These are phyloP conservation scores for Termitomyces eurrhizus DNA, from an alignment of 768 basidiomycete species.

Conservation along the genomic window DNA sequence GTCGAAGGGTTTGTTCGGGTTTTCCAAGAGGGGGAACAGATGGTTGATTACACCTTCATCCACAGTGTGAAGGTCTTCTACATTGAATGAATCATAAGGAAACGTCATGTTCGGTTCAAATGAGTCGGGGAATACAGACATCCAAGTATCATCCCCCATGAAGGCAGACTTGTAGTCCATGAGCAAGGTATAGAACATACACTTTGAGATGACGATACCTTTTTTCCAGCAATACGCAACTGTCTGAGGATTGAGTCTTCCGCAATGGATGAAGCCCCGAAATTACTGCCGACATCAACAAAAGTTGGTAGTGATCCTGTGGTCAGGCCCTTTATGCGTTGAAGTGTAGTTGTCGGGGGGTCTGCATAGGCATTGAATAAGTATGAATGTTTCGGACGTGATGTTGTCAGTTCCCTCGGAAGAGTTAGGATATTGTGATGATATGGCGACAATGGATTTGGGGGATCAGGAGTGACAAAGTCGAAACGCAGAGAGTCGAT, in stretches of 20 bases:
- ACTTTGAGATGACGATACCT: slow-evolving; percentile 35
- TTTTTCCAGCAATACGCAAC: slow-evolving; percentile 52
- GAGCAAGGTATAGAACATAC: not conserved
- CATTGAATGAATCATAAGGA: slow-evolving; percentile 96
- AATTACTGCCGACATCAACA: slow-evolving; percentile 89
- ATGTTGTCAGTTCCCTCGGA: slow-evolving; percentile 65
- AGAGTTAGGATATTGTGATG: slow-evolving; percentile 84
- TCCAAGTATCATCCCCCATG: slow-evolving; percentile 98
- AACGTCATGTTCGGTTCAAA: slow-evolving; percentile 73
- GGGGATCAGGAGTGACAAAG: slow-evolving; percentile 76
- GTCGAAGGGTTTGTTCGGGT: slow-evolving; percentile 61
- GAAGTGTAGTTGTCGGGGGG: slow-evolving; percentile 92
- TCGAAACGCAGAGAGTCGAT: slow-evolving; percentile 95
- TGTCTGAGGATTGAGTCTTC: slow-evolving; percentile 91
- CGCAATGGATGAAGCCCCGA: slow-evolving; percentile 78
- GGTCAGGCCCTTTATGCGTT: slow-evolving; percentile 91
- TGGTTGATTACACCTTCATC: slow-evolving; percentile 87
- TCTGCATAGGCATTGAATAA: slow-evolving; percentile 90
- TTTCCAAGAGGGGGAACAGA: slow-evolving; percentile 73
- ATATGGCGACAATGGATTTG: slow-evolving; percentile 54
- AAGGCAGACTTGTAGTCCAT: slow-evolving; percentile 58
- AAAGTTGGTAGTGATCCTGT: slow-evolving; percentile 96
- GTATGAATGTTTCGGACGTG: slow-evolving; percentile 69
- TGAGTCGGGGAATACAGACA: slow-evolving; percentile 75
- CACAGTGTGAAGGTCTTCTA: slow-evolving; percentile 95